A percentile compares a stretch with the other conserved stretches of the same genome.
Conservation (phyloP, 2,329 filamentous ascomycete species). For the Nemania diffusa region DNA sequence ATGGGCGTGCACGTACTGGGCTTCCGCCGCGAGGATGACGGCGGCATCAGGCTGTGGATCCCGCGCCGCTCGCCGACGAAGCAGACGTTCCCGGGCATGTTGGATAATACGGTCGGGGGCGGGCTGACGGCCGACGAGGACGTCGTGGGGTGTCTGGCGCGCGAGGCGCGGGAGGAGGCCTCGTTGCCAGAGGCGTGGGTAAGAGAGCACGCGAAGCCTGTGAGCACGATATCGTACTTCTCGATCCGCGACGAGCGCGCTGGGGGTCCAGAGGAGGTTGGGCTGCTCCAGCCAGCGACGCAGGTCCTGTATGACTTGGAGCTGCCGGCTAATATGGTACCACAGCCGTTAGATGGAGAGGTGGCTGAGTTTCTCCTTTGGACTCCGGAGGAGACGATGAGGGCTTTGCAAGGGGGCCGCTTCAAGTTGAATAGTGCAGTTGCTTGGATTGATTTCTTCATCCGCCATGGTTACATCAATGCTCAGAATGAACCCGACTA, state of each 20-base stretch:
- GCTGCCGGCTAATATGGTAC: conserved; percentile 3
- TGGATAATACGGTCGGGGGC: conserved; percentile 19
- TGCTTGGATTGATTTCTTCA: conserved; percentile 17
- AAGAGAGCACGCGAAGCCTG: background rate
- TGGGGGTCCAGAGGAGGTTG: conserved; percentile 9
- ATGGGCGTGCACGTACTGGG: conserved; percentile 10
- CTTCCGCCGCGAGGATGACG: background rate
- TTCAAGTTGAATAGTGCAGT: conserved; percentile 15
- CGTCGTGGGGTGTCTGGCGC: background rate
- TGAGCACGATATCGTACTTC: conserved; percentile 19
- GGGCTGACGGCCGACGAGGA: conserved; percentile 5
- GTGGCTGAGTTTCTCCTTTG: conserved; percentile 16
- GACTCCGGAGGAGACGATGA: conserved; percentile 1
- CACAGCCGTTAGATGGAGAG: conserved; percentile 10
- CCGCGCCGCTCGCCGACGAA: conserved; percentile 12
- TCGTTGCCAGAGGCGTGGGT: conserved; percentile 6
- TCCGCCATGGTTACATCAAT: conserved; percentile 18
- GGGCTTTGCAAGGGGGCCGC: background rate
- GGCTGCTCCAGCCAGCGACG: conserved; percentile 11
- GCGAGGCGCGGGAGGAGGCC: conserved; percentile 15
- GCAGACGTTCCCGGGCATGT: conserved; percentile 13
- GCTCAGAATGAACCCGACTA: conserved; percentile 12
- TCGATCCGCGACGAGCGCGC: conserved; percentile 11
- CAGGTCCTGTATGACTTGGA: conserved; percentile 16
- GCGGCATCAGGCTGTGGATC: conserved; percentile 8